Base-by-base conservation (phyloP, 148 eudicot genomes). In the Nepenthes gracilis region DNA sequence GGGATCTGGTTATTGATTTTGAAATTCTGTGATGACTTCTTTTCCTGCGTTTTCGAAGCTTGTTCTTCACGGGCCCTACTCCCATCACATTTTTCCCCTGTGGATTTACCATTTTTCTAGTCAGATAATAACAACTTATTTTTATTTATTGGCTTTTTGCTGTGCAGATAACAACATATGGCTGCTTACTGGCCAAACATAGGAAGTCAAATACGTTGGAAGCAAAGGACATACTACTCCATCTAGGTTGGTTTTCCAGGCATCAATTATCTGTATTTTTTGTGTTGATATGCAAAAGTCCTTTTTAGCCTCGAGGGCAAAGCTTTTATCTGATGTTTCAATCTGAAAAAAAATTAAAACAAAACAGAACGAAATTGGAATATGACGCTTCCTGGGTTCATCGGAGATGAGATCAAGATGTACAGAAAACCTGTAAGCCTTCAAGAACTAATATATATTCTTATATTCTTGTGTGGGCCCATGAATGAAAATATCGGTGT, bases 141-240 rank as follows among this genome's bases (percentile, higher is more conserved):
- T 23, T 23, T 23, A 23, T 23, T 23, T 23, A 23, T 23, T 23
- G 23, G 23, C 23, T 23, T 53, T 5, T 65, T 49, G 48, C 49
- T 47, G 78, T 60, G 73, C 84, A 93, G 98, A 83, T 93, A 23
- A 88, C 91, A 38, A 75, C 88, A 58, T 88, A 81, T 74, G 96
- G 91, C 45, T 93, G 98, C 74, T 88, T 88, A 49, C 73, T 93
- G 76, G 98, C 98, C 67, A 93, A 93, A 76, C 98, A 93, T 73
- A 82, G 98, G 54, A 89, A 86, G 68, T 93, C 98, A 48, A 75
- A 66, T 72, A 86, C 88, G 15, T 75, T 93, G 72, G 98, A 93
- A 75, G 86, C 96, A 14, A 93, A 86, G 77, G 98, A 93, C 76
- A 86, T 93, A 66, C 83, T 93, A 63, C 75, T 93, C 36, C 96